A percentile compares a stretch with the other conserved stretches of the same genome.
Evolutionary conservation across 2,329 filamentous ascomycete species (phyloP).

Genomic region (Fusarium newnesense): DNA sequence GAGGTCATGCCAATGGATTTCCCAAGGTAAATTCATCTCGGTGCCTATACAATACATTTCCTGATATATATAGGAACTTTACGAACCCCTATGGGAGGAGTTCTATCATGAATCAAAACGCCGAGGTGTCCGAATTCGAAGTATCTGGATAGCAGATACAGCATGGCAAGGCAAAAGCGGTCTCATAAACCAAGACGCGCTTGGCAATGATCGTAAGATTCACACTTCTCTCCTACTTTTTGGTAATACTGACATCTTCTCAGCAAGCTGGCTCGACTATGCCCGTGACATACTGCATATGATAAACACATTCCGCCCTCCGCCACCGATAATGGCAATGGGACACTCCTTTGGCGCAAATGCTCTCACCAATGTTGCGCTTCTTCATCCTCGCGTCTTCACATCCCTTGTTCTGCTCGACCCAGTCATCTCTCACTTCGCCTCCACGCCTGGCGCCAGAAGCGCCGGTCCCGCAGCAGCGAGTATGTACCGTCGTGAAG

Average conservation of each 20-base stretch:
- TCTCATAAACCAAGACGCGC: constrained; percentile 76
- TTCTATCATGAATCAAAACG: constrained; percentile 68
- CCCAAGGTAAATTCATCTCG: constrained; percentile 71
- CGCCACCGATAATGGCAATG: constrained; percentile 82
- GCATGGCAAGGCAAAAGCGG: constrained; percentile 85
- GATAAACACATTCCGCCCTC: constrained; percentile 84
- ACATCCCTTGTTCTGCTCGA: constrained; percentile 82
- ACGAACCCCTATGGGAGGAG: constrained; percentile 92
- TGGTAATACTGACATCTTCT: constrained; percentile 4
- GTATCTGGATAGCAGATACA: constrained; percentile 92
- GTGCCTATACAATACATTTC: neutral
- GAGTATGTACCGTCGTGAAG: constrained; percentile 79
- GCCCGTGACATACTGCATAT: constrained; percentile 85
- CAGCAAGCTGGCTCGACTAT: constrained; percentile 81
- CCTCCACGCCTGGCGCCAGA: constrained; percentile 49
- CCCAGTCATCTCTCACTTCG: constrained; percentile 74
- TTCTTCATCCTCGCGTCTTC: constrained; percentile 85
- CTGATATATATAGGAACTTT: constrained; percentile 73
- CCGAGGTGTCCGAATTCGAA: constrained; percentile 75
- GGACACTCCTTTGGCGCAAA: constrained; percentile 91
- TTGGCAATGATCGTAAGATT: constrained; percentile 85
- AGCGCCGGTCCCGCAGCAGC: constrained; percentile 60
- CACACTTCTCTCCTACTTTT: neutral
- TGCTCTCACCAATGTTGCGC: constrained; percentile 75
- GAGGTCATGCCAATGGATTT: constrained; percentile 90